Base-by-base conservation (phyloP, 2,329 filamentous ascomycete genomes). In the Trichoderma koningii region DNA sequence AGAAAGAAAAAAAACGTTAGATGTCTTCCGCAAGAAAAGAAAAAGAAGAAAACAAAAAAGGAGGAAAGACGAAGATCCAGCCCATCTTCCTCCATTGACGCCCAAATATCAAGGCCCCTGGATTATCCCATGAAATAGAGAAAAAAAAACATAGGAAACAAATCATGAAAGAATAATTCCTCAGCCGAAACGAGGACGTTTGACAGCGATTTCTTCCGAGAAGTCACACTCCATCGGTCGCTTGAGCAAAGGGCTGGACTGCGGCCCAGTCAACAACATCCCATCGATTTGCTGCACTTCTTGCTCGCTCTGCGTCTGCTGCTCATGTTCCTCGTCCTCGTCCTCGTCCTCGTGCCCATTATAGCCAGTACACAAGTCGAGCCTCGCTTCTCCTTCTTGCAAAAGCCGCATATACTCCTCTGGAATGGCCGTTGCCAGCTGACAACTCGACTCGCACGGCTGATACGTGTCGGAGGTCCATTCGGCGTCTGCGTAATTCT, bases 401-500 rank as follows among this genome's bases (percentile, higher is more conserved):
- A 78, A 55, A 1, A 73, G 70, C 17, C 72, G 69, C 73, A 78
- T 73, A 21, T 74, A 69, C 4, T 75, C 73, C 0, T 73, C 73
- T 1, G 76, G 76, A 45, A 78, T 78, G 4, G 76, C 76, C 26
- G 75, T 78, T 17, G 67, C 70, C 19, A 78, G 71, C 44, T 72
- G 69, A 55, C 76, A 78, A 23, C 69, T 73, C 21, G 50, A 63
- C 28, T 76, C 68, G 38, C 76, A 78, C 12, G 76, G 73, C 63
- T 76, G 73, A 59, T 78, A 78, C 3, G 70, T 73, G 34, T 73
- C 73, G 6, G 73, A 73, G 9, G 69, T 75, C 76, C 76, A 78
- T n/a, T 68, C 69, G 12, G 68, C 66, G 42, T 78, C 76, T 21
- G 76, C 76, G 56, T 78, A 78, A 56, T 78, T 78, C 65, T 77